phyloP scores from a whole-genome alignment of 169 alveolate genomes.

The Cryptosporidium meleagridis region DNA sequence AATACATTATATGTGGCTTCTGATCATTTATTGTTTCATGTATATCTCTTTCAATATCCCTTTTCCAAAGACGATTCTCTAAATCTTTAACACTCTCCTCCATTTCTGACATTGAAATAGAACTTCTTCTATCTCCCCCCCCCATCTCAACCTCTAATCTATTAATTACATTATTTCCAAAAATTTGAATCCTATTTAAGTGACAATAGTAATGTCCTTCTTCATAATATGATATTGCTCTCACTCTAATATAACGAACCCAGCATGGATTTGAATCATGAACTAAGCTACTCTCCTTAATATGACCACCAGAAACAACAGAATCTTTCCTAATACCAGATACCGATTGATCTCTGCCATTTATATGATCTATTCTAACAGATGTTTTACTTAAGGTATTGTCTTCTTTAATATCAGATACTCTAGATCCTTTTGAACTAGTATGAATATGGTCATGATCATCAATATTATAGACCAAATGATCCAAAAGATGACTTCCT shows the following conservation, averaged over 20 bases:
- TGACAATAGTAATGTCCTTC: conserved; percentile 74
- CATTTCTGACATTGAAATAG: conserved; percentile 27
- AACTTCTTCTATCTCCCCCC: conserved; percentile 58
- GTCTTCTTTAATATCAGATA: conserved; percentile 1
- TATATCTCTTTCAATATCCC: conserved; percentile 28
- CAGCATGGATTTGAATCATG: conserved; percentile 60
- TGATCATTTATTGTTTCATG: not conserved
- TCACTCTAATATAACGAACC: conserved; percentile 58
- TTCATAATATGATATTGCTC: conserved; percentile 51
- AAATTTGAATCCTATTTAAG: conserved; percentile 40
- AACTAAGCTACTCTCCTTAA: conserved; percentile 15
- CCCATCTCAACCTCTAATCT: conserved; percentile 57
- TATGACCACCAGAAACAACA: not conserved
- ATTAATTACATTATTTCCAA: conserved; percentile 63
- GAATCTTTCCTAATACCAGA: not conserved
- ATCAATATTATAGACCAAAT: not conserved
- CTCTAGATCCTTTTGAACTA: not conserved
- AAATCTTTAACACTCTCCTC: conserved; percentile 71
- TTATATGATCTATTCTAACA: not conserved
- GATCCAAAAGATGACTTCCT: not conserved
- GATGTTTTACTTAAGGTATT: not conserved
- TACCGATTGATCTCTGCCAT: not conserved
- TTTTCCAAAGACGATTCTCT: conserved; percentile 37
- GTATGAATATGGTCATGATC: not conserved
- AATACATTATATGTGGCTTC: not conserved